These are phyloP conservation scores for Umbelopsis sp. DNA, from an alignment of 192 early-diverging fungal genomes.

Conservation along the genomic window DNA sequence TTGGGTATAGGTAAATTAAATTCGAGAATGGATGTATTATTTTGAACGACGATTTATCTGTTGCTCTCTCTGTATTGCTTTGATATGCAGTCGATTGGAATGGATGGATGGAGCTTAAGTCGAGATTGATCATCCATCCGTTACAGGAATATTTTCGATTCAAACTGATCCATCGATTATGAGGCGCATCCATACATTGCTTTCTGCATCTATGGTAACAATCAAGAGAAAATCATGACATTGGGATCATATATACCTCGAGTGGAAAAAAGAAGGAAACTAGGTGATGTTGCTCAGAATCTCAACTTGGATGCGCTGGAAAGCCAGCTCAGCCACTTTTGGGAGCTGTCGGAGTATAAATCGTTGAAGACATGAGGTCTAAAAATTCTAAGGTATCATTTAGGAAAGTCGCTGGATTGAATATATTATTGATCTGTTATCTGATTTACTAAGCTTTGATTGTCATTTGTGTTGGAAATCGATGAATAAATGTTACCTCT, in stretches of 20 bases:
- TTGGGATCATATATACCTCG: constrained; percentile 12
- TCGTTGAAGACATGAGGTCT: too few relatives aligned
- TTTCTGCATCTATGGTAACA: not conserved
- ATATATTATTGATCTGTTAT: too few relatives aligned
- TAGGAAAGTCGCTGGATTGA: too few relatives aligned
- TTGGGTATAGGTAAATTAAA: too few relatives aligned
- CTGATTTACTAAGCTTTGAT: too few relatives aligned
- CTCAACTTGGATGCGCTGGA: not conserved
- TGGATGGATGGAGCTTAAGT: not conserved
- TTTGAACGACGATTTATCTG: not conserved
- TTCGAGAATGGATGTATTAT: not conserved
- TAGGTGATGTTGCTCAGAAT: not conserved
- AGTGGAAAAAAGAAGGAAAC: constrained; percentile 19
- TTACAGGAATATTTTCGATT: not conserved
- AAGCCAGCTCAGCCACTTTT: constrained; percentile 1
- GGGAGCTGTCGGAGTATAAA: not conserved
- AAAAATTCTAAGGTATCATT: too few relatives aligned
- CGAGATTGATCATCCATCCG: not conserved
- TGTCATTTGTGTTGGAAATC: too few relatives aligned
- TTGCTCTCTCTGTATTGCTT: not conserved
- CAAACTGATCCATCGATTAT: not conserved
- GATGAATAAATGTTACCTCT: too few relatives aligned
- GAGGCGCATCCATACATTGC: not conserved
- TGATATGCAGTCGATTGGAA: not conserved
- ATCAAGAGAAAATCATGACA: not conserved